Conservation (phyloP, 202 grass and related monocot species). For the Zoysia matrella region DNA sequence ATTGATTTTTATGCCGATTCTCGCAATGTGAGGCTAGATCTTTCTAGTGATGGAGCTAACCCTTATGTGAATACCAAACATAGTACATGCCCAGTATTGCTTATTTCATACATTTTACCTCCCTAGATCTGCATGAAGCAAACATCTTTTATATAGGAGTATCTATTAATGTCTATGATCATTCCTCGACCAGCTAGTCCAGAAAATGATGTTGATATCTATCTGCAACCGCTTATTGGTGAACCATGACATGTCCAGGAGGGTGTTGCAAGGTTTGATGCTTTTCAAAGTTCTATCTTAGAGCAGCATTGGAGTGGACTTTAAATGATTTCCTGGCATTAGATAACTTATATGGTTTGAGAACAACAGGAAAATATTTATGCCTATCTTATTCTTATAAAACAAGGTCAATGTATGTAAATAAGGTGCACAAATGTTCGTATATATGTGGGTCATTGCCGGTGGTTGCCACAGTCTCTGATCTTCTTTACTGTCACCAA, state of each 20-base stretch:
- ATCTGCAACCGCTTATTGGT: slow-evolving; percentile 30
- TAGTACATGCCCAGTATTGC: neutral
- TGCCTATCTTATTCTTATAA: neutral
- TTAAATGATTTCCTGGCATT: slow-evolving; percentile 41
- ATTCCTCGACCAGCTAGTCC: slow-evolving; percentile 22
- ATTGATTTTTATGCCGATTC: neutral
- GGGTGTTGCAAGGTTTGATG: slow-evolving; percentile 1
- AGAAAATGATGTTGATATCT: slow-evolving; percentile 38
- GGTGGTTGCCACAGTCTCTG: neutral
- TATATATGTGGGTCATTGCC: neutral
- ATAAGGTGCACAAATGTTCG: neutral
- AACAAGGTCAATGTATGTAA: neutral
- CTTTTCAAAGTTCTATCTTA: neutral
- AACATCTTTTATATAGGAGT: slow-evolving; percentile 19
- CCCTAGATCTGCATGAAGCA: slow-evolving; percentile 47
- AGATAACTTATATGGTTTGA: slow-evolving; percentile 24
- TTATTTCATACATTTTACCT: neutral
- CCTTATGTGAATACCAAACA: slow-evolving; percentile 15
- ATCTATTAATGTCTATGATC: slow-evolving; percentile 19
- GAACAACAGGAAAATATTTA: neutral
- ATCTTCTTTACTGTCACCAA: neutral
- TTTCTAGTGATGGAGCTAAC: slow-evolving; percentile 30
- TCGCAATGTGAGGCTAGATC: slow-evolving; percentile 23
- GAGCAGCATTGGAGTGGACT: slow-evolving; percentile 33
- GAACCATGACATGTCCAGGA: neutral